phyloP scores from a whole-genome alignment of 2,329 filamentous ascomycete species.

The Colletotrichum camelliae region DNA sequence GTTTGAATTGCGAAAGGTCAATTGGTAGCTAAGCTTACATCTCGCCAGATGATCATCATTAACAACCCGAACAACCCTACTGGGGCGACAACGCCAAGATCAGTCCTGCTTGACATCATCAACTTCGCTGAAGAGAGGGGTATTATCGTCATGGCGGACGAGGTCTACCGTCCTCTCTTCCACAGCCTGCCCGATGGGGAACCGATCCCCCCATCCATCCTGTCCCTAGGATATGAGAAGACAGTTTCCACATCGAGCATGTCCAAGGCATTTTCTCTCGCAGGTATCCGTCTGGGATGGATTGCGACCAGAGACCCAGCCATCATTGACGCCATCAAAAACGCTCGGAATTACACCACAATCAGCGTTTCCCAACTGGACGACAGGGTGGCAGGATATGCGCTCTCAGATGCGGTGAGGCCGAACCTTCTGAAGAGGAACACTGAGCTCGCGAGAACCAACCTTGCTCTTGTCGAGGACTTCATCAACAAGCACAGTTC shows the following conservation, averaged over 20 bases:
- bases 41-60: constrained; percentile 50
- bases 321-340: constrained; percentile 68
- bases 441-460: constrained; percentile 68
- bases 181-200: constrained; percentile 62
- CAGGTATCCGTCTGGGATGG: constrained; percentile 85
- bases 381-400: constrained; percentile 77
- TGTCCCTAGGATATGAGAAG: constrained; percentile 75
- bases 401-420: constrained; percentile 59
- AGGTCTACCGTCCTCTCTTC: constrained; percentile 86
- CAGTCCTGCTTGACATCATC: constrained; percentile 65
- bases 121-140: constrained; percentile 65
- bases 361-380: constrained; percentile 85
- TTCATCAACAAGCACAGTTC: constrained; percentile 71
- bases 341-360: constrained; percentile 80
- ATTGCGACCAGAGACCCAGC: constrained; percentile 67
- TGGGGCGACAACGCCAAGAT: constrained; percentile 69
- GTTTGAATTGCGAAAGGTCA: constrained; percentile 37
- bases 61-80: constrained; percentile 88
- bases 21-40: constrained; percentile 3
- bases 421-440: constrained; percentile 59
- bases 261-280: constrained; percentile 84
- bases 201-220: constrained; percentile 65
- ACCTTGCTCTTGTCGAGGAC: constrained; percentile 66
- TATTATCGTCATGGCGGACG: constrained; percentile 75
- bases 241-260: constrained; percentile 82